phyloP scores from a whole-genome alignment of 805 yeast species.

The Ogataea parapolymorpha region DNA sequence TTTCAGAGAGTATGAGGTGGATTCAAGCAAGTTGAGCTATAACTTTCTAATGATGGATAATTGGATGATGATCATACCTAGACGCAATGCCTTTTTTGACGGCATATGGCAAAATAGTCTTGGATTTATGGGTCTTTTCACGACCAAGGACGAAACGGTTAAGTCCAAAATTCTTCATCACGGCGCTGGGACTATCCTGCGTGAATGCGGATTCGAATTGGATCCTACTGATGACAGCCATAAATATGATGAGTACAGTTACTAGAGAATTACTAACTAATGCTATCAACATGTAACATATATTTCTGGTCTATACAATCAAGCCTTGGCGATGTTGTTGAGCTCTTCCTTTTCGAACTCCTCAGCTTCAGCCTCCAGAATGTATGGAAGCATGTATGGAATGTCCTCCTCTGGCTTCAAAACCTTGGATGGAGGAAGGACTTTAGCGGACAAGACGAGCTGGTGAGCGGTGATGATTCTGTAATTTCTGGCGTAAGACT shows the following conservation, averaged over 20 bases:
- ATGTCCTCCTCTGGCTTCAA: constrained; percentile 75
- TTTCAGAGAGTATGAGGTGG: constrained; percentile 47
- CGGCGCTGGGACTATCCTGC: constrained; percentile 52
- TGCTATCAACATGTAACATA: constrained; percentile 1
- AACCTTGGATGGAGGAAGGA: constrained; percentile 78
- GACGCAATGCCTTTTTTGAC: constrained; percentile 54
- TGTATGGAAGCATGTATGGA: constrained; percentile 81
- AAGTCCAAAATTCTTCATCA: constrained; percentile 43
- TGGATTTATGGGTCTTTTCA: constrained; percentile 74
- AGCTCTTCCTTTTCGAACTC: constrained; percentile 82
- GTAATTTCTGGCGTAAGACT: constrained; percentile 85
- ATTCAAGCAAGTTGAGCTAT: constrained; percentile 54
- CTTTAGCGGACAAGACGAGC: constrained; percentile 74
- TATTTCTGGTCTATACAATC: constrained; percentile 7
- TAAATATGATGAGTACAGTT: constrained; percentile 62
- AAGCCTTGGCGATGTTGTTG: constrained; percentile 57
- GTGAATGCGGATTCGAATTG: constrained; percentile 63
- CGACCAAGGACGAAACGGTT: constrained; percentile 65
- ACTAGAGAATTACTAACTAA: constrained; percentile 31
- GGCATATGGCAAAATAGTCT: constrained; percentile 71
- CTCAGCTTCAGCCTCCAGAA: constrained; percentile 93
- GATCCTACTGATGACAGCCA: constrained; percentile 45
- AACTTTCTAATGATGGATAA: constrained; percentile 77
- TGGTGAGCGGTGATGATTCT: constrained; percentile 93
- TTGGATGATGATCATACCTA: constrained; percentile 87